These are phyloP conservation scores for Starmerella sirachaensis DNA, from an alignment of 805 yeast genomes.

Conservation along the genomic window DNA sequence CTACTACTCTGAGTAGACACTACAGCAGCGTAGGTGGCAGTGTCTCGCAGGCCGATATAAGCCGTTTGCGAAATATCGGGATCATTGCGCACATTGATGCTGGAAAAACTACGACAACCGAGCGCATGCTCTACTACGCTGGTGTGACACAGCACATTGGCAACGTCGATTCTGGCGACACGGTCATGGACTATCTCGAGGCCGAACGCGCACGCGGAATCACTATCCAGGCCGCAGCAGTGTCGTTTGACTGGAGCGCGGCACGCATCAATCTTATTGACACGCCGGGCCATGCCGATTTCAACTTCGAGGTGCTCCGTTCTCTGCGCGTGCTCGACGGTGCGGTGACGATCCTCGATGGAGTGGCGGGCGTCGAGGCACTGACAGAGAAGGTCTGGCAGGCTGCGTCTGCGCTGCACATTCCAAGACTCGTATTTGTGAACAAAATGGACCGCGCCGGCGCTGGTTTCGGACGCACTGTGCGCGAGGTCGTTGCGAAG, in stretches of 20 bases:
- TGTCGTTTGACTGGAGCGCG: conserved; percentile 73
- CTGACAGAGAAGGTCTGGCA: conserved; percentile 97
- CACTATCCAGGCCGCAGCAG: conserved; percentile 93
- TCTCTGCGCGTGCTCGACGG: conserved; percentile 89
- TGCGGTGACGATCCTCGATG: conserved; percentile 83
- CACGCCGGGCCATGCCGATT: conserved; percentile 98
- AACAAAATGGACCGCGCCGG: conserved; percentile 97
- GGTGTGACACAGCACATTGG: conserved; percentile 76
- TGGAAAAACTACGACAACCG: conserved; percentile 96
- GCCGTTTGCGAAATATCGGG: conserved; percentile 60
- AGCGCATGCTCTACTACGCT: conserved; percentile 80
- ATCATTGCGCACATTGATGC: conserved; percentile 99
- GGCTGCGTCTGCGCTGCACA: conserved; percentile 53
- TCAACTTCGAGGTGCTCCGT: conserved; percentile 84
- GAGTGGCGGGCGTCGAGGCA: conserved; percentile 96
- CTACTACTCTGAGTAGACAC: background rate
- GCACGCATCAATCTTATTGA: conserved; percentile 77
- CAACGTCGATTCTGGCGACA: conserved; percentile 90
- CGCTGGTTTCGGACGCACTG: conserved; percentile 86
- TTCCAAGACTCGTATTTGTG: conserved; percentile 71
- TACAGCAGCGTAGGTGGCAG: background rate
- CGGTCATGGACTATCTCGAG: conserved; percentile 83
- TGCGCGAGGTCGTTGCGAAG: conserved; percentile 66
- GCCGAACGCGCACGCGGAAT: conserved; percentile 89
- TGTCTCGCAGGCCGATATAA: too few species aligned